Base-by-base conservation (phyloP, 768 basidiomycete genomes). In the Mycena crocata region DNA sequence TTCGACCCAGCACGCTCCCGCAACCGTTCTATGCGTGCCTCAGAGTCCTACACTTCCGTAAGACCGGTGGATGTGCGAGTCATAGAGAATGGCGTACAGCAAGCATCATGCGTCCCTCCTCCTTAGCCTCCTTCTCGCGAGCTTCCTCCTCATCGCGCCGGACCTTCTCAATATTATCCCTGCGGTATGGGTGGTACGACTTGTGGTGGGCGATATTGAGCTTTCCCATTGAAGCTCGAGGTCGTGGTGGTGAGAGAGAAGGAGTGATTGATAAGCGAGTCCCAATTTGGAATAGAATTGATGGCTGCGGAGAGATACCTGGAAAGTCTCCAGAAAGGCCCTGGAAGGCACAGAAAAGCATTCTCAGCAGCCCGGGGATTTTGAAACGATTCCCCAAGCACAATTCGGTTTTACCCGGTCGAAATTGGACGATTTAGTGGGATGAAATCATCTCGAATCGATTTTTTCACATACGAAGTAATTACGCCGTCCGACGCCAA, bases 161-260 rank as follows among this genome's bases (percentile, higher is more conserved):
- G 1, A 95, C 93, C 23, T 86, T 86, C 64, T 93, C 93, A 64
- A 95, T 93, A 73, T 95, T 95, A 75, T 95, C 94, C 45, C 89
- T 79, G 40, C 93, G 81, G 74, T 95, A 95, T 0, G 93, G 93
- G 70, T 95, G 93, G 76, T 95, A 95, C 1, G 93, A 94, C 75
- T 95, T 95, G 83, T 94, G 93, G 76, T 95, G 93, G 15, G 93
- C 93, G 76, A 95, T 94, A 75, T 94, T 94, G 26, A 95, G 85
- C 73, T 93, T 93, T 30, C 92, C 93, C 93, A 94, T 94, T 49
- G 66, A 30, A 52, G 51, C 26, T 30, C n/a, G n/a, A n/a, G n/a
- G n/a, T 78, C 48, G 28, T 32, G 28, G 49, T 59, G 28, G 35
- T 48, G 48, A 24, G n/a, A 5, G 9, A 17, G 56, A n/a, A n/a